Evolutionary conservation across 495 filamentous ascomycete species (phyloP).

Genomic region (Hyphodiscus hymeniophilus): DNA sequence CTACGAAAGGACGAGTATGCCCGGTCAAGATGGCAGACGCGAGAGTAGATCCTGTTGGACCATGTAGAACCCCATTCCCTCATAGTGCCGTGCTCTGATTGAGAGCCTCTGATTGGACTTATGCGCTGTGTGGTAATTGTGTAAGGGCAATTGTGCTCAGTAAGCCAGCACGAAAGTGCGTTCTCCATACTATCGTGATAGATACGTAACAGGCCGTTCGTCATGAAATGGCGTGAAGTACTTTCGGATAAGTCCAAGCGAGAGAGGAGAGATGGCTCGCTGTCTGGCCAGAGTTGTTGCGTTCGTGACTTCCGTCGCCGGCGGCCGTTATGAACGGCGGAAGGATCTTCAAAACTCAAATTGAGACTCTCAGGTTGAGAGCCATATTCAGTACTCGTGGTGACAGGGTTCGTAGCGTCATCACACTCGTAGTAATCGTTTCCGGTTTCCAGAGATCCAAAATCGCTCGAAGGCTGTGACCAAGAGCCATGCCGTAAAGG

Average conservation of each 20-base stretch:
- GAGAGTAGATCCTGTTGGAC: slow-evolving; percentile 36
- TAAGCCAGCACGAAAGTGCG: slow-evolving; percentile 39
- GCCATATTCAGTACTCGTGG: background rate
- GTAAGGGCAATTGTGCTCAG: slow-evolving; percentile 39
- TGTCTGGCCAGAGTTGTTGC: background rate
- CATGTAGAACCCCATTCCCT: slow-evolving; percentile 32
- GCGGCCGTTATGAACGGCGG: background rate
- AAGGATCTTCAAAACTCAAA: too few relatives aligned
- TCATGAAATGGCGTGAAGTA: slow-evolving; percentile 19
- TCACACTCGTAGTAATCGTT: slow-evolving; percentile 17
- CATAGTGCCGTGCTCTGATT: background rate
- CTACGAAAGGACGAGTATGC: slow-evolving; percentile 25
- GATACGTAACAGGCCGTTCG: slow-evolving; percentile 31
- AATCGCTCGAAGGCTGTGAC: too few relatives aligned
- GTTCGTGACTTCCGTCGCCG: background rate
- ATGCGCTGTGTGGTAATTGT: slow-evolving; percentile 18
- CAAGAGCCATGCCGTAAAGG: too few relatives aligned
- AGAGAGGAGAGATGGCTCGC: slow-evolving; percentile 1
- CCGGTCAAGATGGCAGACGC: slow-evolving; percentile 35
- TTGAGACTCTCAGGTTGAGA: too few relatives aligned
- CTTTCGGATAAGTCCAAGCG: background rate
- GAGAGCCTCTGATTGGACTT: background rate
- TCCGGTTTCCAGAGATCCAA: too few relatives aligned
- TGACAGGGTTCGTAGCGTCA: slow-evolving; percentile 1
- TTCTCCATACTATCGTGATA: slow-evolving; percentile 43